A percentile compares a stretch with the other conserved stretches of the same genome.
These are phyloP conservation scores for Nemania sp. DNA, from an alignment of 2,329 filamentous ascomycete genomes.

Conservation along the genomic window DNA sequence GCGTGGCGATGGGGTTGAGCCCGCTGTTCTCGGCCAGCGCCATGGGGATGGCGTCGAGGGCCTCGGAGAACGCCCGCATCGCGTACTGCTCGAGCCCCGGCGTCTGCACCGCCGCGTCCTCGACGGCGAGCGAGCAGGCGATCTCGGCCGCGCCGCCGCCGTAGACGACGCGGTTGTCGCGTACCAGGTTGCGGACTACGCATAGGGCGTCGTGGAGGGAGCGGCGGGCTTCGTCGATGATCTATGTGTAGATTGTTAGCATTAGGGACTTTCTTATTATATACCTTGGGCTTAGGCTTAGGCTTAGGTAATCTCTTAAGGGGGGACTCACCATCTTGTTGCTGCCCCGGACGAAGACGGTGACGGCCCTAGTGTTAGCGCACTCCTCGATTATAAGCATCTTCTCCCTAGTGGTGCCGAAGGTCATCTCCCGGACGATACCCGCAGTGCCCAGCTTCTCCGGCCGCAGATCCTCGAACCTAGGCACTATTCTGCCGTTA, in stretches of 20 bases:
- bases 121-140: conserved; percentile 94
- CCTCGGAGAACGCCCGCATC: conserved; percentile 97
- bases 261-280: neutral
- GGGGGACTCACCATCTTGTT: conserved; percentile 90
- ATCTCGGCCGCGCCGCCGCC: conserved; percentile 97
- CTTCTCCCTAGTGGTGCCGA: conserved; percentile 98
- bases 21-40: conserved; percentile 97
- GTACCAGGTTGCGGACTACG: conserved; percentile 95
- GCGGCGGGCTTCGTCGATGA: conserved; percentile 98
- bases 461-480: conserved; percentile 92
- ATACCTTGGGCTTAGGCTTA: neutral
- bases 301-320: neutral
- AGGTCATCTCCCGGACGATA: conserved; percentile 92
- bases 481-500: conserved; percentile 95
- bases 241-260: conserved; percentile 64
- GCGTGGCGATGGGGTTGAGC: conserved; percentile 92
- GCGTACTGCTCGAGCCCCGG: conserved; percentile 98
- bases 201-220: conserved; percentile 97
- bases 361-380: conserved; percentile 96
- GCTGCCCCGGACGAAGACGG: conserved; percentile 94
- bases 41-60: conserved; percentile 93
- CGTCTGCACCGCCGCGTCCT: conserved; percentile 93
- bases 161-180: conserved; percentile 97
- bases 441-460: conserved; percentile 94
- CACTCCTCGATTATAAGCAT: conserved; percentile 99